Conservation (phyloP, 768 basidiomycete genomes). For the Podaxis carcinomalis region DNA sequence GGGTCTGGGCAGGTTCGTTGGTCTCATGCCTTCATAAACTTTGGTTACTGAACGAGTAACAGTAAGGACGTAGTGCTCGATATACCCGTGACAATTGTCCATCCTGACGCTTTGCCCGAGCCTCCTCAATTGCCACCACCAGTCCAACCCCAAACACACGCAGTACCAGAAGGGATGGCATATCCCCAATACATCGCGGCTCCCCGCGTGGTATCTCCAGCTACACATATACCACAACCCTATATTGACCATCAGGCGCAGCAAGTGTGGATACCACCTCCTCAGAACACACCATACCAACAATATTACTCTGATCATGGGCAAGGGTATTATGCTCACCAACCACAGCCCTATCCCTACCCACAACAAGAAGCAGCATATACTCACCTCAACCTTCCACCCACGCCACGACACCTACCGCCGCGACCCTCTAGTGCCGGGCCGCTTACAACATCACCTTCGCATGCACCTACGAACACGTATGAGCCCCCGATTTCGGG, state of each 20-base stretch:
- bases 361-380: background rate
- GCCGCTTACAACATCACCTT: background rate
- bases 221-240: constrained; percentile 14
- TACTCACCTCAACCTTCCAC: background rate
- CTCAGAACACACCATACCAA: constrained; percentile 16
- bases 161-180: background rate
- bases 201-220: background rate
- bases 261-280: constrained; percentile 49
- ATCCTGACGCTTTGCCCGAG: constrained; percentile 54
- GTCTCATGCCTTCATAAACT: constrained; percentile 3
- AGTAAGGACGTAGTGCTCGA: constrained; percentile 71
- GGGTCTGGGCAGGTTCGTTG: constrained; percentile 56
- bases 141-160: background rate
- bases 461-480: background rate
- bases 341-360: background rate
- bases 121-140: constrained; percentile 3
- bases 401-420: constrained; percentile 1
- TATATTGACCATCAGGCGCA: constrained; percentile 31
- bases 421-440: constrained; percentile 52
- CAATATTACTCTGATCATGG: background rate
- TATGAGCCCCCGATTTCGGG: constrained; percentile 23
- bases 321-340: background rate
- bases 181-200: constrained; percentile 3
- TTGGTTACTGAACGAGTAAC: constrained; percentile 2
- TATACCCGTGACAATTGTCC: constrained; percentile 60